Conservation (phyloP, 805 yeast genomes). For the Starmera dryadoides region DNA sequence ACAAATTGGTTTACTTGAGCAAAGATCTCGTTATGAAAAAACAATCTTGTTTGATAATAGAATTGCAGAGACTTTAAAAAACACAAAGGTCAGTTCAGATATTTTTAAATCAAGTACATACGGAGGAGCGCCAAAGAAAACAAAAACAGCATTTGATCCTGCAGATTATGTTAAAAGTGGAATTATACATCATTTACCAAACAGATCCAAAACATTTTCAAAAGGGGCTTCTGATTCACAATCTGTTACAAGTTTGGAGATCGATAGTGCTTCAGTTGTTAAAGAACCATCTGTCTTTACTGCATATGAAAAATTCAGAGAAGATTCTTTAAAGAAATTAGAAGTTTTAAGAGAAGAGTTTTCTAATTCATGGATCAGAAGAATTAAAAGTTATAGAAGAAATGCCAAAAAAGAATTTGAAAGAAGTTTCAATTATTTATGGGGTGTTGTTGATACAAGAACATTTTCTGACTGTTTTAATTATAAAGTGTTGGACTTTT, state of each 20-base stretch:
- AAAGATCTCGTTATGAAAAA: slow-evolving; percentile 51
- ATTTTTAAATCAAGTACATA: slow-evolving; percentile 1
- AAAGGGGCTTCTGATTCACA: background rate
- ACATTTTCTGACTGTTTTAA: slow-evolving; percentile 33
- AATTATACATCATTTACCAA: background rate
- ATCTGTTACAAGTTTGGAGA: background rate
- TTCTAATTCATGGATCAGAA: slow-evolving; percentile 64
- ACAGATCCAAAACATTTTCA: background rate
- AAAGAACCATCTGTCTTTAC: background rate
- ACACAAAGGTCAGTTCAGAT: slow-evolving; percentile 2
- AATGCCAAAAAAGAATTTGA: slow-evolving; percentile 32
- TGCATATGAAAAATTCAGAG: background rate
- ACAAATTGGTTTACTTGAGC: slow-evolving; percentile 63
- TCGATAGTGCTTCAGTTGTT: background rate
- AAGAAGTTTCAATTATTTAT: slow-evolving; percentile 31
- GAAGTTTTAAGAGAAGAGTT: slow-evolving; percentile 34
- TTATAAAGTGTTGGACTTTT: slow-evolving; percentile 38
- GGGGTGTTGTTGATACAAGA: slow-evolving; percentile 30
- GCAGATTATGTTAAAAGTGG: background rate
- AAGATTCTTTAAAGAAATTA: slow-evolving; percentile 3
- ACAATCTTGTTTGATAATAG: slow-evolving; percentile 30
- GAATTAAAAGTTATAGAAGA: slow-evolving; percentile 42
- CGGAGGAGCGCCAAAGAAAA: background rate
- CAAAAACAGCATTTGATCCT: background rate
- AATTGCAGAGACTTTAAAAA: slow-evolving; percentile 13